Evolutionary conservation across 177 flowering plant species (phyloP).

Genomic region (Vitis hybrid): DNA sequence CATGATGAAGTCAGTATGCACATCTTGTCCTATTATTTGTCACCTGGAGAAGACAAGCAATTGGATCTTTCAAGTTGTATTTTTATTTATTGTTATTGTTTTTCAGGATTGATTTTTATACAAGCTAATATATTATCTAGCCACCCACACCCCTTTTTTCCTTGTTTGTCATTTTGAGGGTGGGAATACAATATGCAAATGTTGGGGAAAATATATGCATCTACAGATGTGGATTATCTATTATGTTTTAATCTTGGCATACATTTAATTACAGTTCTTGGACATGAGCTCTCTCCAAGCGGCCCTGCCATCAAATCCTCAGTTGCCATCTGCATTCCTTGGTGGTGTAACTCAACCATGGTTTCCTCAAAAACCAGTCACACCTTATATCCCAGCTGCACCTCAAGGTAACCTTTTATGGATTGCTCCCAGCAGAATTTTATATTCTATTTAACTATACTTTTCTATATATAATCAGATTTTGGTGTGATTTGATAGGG

Average conservation of each 20-base stretch:
- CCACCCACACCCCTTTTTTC: too few species aligned
- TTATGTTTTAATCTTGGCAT: constrained; percentile 2
- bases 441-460: background rate
- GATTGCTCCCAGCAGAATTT: background rate
- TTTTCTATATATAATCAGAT: too few species aligned
- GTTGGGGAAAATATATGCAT: background rate
- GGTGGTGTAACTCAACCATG: constrained; percentile 54
- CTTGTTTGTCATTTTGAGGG: too few species aligned
- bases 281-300: constrained; percentile 79
- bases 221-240: background rate
- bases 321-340: constrained; percentile 39
- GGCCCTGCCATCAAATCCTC: constrained; percentile 72
- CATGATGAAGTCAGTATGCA: too few species aligned
- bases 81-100: too few species aligned
- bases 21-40: too few species aligned
- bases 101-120: too few species aligned
- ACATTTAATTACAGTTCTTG: constrained; percentile 50
- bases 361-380: constrained; percentile 57
- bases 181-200: too few species aligned
- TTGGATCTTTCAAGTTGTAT: too few species aligned
- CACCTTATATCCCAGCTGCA: constrained; percentile 44
- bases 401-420: constrained; percentile 40
- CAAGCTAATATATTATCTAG: too few species aligned
- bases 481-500: constrained; percentile 37
- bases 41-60: too few species aligned